Evolutionary conservation across 345 rosid species (phyloP).

Genomic region (Syzygium aqueum): DNA sequence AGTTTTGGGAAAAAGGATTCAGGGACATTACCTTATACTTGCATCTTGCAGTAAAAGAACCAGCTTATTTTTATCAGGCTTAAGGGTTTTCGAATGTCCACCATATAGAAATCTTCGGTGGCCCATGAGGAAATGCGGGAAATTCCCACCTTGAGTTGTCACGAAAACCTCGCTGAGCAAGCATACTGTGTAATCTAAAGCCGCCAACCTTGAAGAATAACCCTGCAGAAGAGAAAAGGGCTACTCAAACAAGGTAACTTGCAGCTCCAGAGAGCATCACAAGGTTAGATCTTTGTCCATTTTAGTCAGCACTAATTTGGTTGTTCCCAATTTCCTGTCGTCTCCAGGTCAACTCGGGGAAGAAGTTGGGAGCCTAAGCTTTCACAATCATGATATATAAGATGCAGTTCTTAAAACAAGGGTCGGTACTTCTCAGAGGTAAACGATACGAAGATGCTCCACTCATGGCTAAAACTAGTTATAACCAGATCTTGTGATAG

Average conservation of each 20-base stretch:
- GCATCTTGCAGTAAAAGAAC: conserved; percentile 67
- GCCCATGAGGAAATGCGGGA: conserved; percentile 95
- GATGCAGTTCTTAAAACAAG: background rate
- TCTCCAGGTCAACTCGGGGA: background rate
- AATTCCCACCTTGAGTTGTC: conserved; percentile 94
- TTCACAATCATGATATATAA: background rate
- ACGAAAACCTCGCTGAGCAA: conserved; percentile 86
- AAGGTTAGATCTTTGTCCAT: background rate
- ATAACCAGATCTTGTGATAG: background rate
- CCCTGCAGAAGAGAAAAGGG: conserved; percentile 32
- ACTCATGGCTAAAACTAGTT: background rate
- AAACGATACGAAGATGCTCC: background rate
- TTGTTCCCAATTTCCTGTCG: background rate
- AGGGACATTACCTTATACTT: conserved; percentile 48
- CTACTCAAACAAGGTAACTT: background rate
- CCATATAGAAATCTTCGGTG: conserved; percentile 78
- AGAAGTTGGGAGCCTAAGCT: background rate
- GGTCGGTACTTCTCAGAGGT: background rate
- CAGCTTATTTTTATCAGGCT: conserved; percentile 78
- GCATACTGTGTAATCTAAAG: conserved; percentile 84
- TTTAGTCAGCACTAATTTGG: background rate
- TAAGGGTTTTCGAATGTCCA: conserved; percentile 88
- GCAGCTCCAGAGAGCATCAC: background rate
- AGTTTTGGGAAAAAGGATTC: background rate
- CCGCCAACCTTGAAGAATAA: conserved; percentile 90